A percentile compares a stretch with the other conserved stretches of the same genome.
Evolutionary conservation across 805 yeast genomes (phyloP).

Genomic region (Metschnikowia cubensis): DNA sequence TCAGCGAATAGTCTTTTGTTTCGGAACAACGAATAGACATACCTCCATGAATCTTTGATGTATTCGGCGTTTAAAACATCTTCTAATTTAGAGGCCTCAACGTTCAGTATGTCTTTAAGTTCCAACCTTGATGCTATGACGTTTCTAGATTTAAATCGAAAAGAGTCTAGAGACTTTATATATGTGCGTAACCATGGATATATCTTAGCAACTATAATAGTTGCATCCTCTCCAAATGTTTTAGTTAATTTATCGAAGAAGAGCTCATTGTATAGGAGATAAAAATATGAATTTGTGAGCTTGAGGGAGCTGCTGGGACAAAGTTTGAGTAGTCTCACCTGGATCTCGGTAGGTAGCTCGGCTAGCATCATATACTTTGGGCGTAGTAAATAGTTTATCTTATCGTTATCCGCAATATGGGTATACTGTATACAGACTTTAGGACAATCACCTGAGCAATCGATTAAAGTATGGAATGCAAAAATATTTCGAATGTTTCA

Average conservation of each 20-base stretch:
- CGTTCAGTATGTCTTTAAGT: slow-evolving; percentile 22
- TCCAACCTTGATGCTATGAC: slow-evolving; percentile 25
- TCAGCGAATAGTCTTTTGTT: slow-evolving; percentile 54
- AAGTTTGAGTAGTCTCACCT: slow-evolving; percentile 30
- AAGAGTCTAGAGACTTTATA: slow-evolving; percentile 36
- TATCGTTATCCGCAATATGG: background rate
- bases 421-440: background rate
- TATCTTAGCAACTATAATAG: slow-evolving; percentile 29
- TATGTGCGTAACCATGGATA: slow-evolving; percentile 38
- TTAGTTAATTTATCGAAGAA: slow-evolving; percentile 37
- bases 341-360: slow-evolving; percentile 43
- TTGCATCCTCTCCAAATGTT: slow-evolving; percentile 36
- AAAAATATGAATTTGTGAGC: slow-evolving; percentile 40
- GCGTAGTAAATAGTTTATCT: background rate
- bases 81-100: background rate
- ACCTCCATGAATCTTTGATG: slow-evolving; percentile 52
- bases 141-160: slow-evolving; percentile 26
- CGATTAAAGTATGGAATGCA: background rate
- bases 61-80: slow-evolving; percentile 16
- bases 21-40: slow-evolving; percentile 47
- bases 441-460: background rate
- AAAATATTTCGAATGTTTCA: background rate
- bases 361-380: slow-evolving; percentile 10
- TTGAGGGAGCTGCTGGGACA: slow-evolving; percentile 34
- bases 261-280: slow-evolving; percentile 46